Evolutionary conservation across 2,329 filamentous ascomycete genomes (phyloP), one percentile per base, ranked within the genome.

Genomic region (Colletotrichum navitas): DNA sequence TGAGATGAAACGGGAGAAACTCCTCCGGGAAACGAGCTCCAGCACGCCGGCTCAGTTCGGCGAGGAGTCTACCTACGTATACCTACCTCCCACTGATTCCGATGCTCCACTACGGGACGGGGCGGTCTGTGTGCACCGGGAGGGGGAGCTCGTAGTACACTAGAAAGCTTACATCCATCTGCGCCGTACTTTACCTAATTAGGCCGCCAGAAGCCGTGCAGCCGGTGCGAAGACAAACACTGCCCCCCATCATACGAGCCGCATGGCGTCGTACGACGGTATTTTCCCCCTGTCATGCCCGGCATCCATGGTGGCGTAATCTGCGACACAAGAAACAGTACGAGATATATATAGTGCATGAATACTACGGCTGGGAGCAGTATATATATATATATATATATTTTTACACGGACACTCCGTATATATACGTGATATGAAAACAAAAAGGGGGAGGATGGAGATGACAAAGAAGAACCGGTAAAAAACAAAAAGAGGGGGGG

Each of bases 1-100:
- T 47, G 36, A 63, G 65, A 47, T 69, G 69, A 72, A 72, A 72
- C 65, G 45, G 59, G 39, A 60, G 47, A 62, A 68, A 68, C 51
- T 63, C 36, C 41, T 43, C 32, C 32, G 16, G 34, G 47, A 24
- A 16, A 34, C 39, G 32, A 56, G 24, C 51, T 45, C 32, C 26
- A 52, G 3, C 43, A 56, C 29, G n/a, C 2, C 54, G 45, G n/a
- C 39, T 62, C 60, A 10, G 45, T n/a, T 39, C 18, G 32, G n/a
- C 10, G 5, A 18, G n/a, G n/a, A 62, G n/a, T 34, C 14, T 51
- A 12, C 29, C 6, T 18, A 41, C 3, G 14, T 41, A 41, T 39
- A n/a, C n/a, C n/a, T 41, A 41, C 41, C 43, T 45, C 43, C n/a
- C 34, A 54, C n/a, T 60, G 59, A 39, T 68, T 68, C 59, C 68